These are phyloP conservation scores for Chlorella sp. DNA, from an alignment of 139 green algal genomes.

Conservation along the genomic window DNA sequence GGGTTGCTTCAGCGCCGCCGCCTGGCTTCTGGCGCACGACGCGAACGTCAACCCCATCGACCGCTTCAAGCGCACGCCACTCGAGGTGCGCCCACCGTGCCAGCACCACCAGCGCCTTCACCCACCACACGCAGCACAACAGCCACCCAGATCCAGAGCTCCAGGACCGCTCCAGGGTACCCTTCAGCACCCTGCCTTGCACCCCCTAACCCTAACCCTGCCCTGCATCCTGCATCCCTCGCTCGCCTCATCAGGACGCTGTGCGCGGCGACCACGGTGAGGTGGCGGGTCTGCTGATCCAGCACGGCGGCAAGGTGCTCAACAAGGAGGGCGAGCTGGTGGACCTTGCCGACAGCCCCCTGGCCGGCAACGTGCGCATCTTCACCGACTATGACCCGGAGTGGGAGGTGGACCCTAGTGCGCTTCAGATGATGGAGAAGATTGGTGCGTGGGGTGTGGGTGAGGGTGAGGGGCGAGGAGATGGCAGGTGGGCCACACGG, in stretches of 20 bases:
- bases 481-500: background rate
- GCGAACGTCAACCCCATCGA: constrained; percentile 73
- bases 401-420: constrained; percentile 78
- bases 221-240: no score
- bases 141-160: no score
- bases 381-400: constrained; percentile 61
- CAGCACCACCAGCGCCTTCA: no score
- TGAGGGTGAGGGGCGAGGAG: no score
- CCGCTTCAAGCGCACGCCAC: constrained; percentile 79
- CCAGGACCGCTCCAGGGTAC: no score
- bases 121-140: no score
- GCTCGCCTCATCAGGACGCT: no score
- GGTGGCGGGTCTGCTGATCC: constrained; percentile 66
- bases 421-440: constrained; percentile 67
- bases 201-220: no score
- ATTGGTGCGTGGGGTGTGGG: no score
- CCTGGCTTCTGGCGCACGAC: constrained; percentile 76
- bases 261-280: constrained; percentile 75
- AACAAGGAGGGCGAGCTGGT: constrained; percentile 36
- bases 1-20: constrained; percentile 64
- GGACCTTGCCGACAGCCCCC: constrained; percentile 36
- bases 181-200: no score
- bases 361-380: constrained; percentile 49
- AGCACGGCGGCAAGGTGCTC: constrained; percentile 62
- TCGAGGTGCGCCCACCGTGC: constrained; percentile 67